Base-by-base conservation (phyloP, 2,329 filamentous ascomycete species). In the Alternaria consortialis region DNA sequence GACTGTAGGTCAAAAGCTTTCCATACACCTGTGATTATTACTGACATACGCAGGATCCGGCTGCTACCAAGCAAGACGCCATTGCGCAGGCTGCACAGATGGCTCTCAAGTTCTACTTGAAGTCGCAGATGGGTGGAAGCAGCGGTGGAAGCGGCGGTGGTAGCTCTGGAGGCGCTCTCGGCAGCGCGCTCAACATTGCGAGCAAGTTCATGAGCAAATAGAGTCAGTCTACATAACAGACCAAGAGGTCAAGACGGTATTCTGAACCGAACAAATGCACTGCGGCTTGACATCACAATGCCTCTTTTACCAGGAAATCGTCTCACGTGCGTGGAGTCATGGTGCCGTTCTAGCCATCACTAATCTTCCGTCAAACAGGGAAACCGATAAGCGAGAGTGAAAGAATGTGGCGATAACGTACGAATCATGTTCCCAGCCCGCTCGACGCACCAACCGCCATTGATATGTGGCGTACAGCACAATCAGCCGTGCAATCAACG, bases 71-170 rank as follows among this genome's bases (percentile, higher is more conserved):
- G 86, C 88, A 97, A 80, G 89, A 88, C 48, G 92, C 88, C 51
- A 83, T 97, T 47, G 88, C 91, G 75, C 84, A 89, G 77, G 94
- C 94, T 3, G 93, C 89, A 2, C 90, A 97, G 84, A 90, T 92
- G 86, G 94, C 93, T 3, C 79, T 97, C 71, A 93, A 97, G 86
- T 91, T 97, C 87, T 97, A 94, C 79, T 82, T 96, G 83, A 94
- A 97, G 86, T 88, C 86, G 70, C 85, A 93, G 76, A 79, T 79
- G 74, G 80, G 82, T 29, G 80, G 80, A 32, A 47, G 53, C 43
- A 68, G 75, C 34, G 73, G 74, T n/a, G 71, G 73, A 12, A 85
- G 85, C 20, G 76, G 81, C 31, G 75, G 79, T 23, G 70, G 74
- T 29, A 69, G 72, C 17, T 75, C 74, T 29, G 85, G 80, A 0